Conservation (phyloP, 176 grass and related monocot species). For the Cenchrus fungigraminus region DNA sequence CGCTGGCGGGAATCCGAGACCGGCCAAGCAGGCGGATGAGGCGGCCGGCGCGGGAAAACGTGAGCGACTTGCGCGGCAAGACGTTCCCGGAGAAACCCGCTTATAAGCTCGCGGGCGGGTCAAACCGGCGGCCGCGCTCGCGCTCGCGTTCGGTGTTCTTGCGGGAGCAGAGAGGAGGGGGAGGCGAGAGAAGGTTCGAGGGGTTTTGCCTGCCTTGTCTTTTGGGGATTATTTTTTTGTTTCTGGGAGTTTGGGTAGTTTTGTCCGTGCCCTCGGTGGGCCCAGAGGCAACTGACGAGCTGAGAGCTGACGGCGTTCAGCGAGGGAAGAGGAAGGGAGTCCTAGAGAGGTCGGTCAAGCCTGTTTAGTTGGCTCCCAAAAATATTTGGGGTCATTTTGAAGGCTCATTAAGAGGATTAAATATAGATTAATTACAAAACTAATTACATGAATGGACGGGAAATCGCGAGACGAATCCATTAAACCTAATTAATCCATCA, state of each 20-base stretch:
- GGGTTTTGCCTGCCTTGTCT: neutral
- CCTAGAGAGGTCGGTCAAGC: too few relatives aligned
- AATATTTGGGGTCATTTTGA: too few relatives aligned
- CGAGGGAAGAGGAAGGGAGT: neutral
- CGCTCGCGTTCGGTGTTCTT: constrained; percentile 19
- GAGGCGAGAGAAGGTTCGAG: neutral
- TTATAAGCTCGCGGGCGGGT: constrained; percentile 40
- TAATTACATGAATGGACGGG: too few relatives aligned
- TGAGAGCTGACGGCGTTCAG: neutral
- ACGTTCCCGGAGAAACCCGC: neutral
- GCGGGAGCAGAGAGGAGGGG: neutral
- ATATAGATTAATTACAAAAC: too few relatives aligned
- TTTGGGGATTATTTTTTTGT: neutral
- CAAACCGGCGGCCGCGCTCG: constrained; percentile 38
- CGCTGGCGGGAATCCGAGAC: constrained; percentile 40
- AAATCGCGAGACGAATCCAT: too few relatives aligned
- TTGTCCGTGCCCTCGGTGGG: neutral
- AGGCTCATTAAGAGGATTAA: too few relatives aligned
- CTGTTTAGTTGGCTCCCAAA: too few relatives aligned
- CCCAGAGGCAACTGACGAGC: neutral
- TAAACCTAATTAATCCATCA: too few relatives aligned
- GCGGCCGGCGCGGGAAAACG: constrained; percentile 11
- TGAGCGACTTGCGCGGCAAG: constrained; percentile 39
- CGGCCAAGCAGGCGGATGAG: neutral
- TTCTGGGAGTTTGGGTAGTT: constrained; percentile 11